These are phyloP conservation scores for Alternaria ethzedia DNA, from an alignment of 2,329 filamentous ascomycete genomes.

Conservation along the genomic window DNA sequence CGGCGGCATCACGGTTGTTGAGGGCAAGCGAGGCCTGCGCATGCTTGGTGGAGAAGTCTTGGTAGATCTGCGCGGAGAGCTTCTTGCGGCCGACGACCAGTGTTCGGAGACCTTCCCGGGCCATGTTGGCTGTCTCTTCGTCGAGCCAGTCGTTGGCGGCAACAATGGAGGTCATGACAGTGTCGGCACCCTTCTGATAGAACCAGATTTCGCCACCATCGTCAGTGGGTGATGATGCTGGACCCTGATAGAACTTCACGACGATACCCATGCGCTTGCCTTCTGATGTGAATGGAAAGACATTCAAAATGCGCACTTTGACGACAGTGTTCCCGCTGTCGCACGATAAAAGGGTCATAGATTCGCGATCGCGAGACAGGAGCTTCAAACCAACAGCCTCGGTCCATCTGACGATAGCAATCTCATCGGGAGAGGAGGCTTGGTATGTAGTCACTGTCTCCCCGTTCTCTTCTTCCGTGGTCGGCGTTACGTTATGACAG, in stretches of 20 bases:
- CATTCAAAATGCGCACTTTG: slow-evolving; percentile 84
- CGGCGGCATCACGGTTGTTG: slow-evolving; percentile 77
- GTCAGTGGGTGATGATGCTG: slow-evolving; percentile 51
- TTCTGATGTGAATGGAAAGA: slow-evolving; percentile 97
- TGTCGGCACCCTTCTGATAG: slow-evolving; percentile 97
- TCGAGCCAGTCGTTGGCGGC: slow-evolving; percentile 98
- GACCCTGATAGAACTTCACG: slow-evolving; percentile 73
- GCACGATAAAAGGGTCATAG: slow-evolving; percentile 80
- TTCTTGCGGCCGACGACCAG: slow-evolving; percentile 93
- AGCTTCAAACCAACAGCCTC: slow-evolving; percentile 89
- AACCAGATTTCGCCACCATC: slow-evolving; percentile 89
- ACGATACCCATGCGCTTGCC: slow-evolving; percentile 98
- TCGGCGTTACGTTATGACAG: slow-evolving; percentile 97
- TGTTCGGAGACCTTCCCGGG: slow-evolving; percentile 90
- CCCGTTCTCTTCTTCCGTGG: slow-evolving; percentile 81
- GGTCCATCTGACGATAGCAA: slow-evolving; percentile 96
- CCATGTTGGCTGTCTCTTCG: slow-evolving; percentile 99
- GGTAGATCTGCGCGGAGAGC: slow-evolving; percentile 78
- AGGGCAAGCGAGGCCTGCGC: slow-evolving; percentile 82
- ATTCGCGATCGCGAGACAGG: slow-evolving; percentile 82
- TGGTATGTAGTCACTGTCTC: slow-evolving; percentile 84
- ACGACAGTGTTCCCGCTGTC: slow-evolving; percentile 77
- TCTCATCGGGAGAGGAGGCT: slow-evolving; percentile 96
- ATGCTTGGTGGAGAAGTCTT: slow-evolving; percentile 77
- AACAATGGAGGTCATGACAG: slow-evolving; percentile 96